Percentiles rank a stretch among this genome's conserved stretches.
Evolutionary conservation across 257 asterid genomes (phyloP).

Genomic region (Solanum corneliomulleri): DNA sequence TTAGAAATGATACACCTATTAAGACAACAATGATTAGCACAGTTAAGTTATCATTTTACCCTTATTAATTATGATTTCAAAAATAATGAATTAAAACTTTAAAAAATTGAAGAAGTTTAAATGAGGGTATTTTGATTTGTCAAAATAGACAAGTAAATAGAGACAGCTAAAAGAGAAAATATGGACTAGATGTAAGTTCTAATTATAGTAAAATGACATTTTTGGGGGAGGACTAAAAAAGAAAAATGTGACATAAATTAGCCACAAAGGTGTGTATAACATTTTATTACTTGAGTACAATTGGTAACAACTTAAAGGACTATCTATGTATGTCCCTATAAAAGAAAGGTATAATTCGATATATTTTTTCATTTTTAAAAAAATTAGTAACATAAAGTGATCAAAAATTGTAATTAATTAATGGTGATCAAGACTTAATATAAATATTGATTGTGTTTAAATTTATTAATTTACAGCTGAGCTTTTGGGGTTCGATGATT

Average conservation of each 20-base stretch:
- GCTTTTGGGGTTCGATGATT: conserved; percentile 29
- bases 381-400: not conserved
- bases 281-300: not conserved
- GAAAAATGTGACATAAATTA: no score
- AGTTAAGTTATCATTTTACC: no score
- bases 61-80: no score
- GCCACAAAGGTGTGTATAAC: not conserved
- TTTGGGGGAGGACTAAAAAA: no score
- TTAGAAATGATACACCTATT: no score
- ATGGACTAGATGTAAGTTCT: no score
- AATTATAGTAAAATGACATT: not conserved
- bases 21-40: no score
- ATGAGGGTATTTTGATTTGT: no score
- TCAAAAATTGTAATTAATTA: not conserved
- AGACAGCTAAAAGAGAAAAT: no score
- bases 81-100: no score
- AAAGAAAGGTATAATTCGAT: not conserved
- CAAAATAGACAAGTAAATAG: no score
- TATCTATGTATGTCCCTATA: not conserved
- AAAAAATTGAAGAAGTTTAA: no score
- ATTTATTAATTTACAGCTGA: conserved; percentile 22
- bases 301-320: not conserved
- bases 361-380: not conserved
- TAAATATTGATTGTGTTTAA: not conserved
- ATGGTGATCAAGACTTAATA: not conserved